Evolutionary conservation across 306 rosid species (phyloP).

Genomic region (Fragaria nilgerrensis): DNA sequence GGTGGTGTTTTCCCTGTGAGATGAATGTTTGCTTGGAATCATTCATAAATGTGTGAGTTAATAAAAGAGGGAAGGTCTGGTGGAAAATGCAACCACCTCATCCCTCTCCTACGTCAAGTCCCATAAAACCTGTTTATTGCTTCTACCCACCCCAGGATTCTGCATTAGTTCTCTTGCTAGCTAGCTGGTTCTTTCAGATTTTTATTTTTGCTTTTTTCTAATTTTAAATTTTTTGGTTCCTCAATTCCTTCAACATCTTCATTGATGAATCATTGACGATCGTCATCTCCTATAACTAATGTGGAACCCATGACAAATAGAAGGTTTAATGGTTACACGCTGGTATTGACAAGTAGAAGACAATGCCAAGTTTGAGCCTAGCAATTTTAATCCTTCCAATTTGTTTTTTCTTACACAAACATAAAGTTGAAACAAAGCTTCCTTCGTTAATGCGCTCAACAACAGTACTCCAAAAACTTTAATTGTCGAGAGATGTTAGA

Average conservation of each 20-base stretch:
- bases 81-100: slow-evolving; percentile 57
- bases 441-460: no score
- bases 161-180: slow-evolving; percentile 4
- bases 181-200: background rate
- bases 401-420: background rate
- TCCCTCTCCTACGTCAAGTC: slow-evolving; percentile 34
- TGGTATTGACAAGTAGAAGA: background rate
- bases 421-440: no score
- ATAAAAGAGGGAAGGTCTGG: slow-evolving; percentile 36
- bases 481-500: no score
- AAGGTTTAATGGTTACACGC: background rate
- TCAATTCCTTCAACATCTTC: background rate
- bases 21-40: slow-evolving; percentile 82
- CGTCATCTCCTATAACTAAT: background rate
- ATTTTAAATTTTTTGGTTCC: background rate
- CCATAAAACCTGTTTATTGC: slow-evolving; percentile 51
- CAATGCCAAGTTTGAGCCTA: background rate
- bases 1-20: slow-evolving; percentile 53
- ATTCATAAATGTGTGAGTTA: slow-evolving; percentile 54
- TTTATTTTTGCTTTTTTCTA: background rate
- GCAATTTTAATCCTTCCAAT: background rate
- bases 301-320: background rate
- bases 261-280: background rate
- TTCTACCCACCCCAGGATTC: slow-evolving; percentile 49
- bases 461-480: no score